These are phyloP conservation scores for Cadophora gregata DNA, from an alignment of 2,329 filamentous ascomycete genomes.

Conservation along the genomic window DNA sequence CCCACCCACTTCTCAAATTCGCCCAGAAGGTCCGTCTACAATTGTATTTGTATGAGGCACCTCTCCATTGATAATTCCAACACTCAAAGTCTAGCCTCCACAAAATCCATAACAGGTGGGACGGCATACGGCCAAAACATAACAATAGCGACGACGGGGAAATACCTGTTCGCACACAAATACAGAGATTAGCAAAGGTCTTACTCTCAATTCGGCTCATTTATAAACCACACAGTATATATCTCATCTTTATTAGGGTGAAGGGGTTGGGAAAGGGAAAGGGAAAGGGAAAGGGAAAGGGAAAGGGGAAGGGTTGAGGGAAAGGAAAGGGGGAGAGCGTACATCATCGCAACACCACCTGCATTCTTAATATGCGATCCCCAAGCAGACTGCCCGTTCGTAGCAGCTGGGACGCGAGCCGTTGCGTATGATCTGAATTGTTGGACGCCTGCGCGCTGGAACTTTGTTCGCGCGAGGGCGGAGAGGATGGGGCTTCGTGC, in stretches of 20 bases:
- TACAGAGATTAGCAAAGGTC: background rate
- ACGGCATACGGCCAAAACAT: slow-evolving; percentile 37
- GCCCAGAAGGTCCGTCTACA: too few relatives aligned
- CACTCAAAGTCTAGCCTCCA: slow-evolving; percentile 22
- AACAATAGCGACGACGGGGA: slow-evolving; percentile 32
- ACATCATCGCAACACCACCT: slow-evolving; percentile 37
- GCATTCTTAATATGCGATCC: slow-evolving; percentile 31
- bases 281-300: too few relatives aligned
- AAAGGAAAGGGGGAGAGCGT: slow-evolving; percentile 13
- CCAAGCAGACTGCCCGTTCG: slow-evolving; percentile 28
- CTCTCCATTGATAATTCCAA: too few relatives aligned
- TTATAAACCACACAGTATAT: too few relatives aligned
- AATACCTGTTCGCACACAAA: slow-evolving; percentile 26
- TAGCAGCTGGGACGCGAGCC: slow-evolving; percentile 6
- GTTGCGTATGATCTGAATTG: slow-evolving; percentile 18
- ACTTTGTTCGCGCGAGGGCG: slow-evolving; percentile 28
- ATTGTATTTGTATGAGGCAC: too few relatives aligned
- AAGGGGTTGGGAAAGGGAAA: too few relatives aligned
- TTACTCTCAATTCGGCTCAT: too few relatives aligned
- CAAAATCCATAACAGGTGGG: slow-evolving; percentile 29
- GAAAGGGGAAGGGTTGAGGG: too few relatives aligned
- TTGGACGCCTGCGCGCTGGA: slow-evolving; percentile 21
- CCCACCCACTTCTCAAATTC: too few relatives aligned
- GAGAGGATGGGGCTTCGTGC: slow-evolving; percentile 27
- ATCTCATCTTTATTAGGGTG: too few relatives aligned